phyloP scores from a whole-genome alignment of 2,329 filamentous ascomycete genomes.

The Malbranchea zuffiana region DNA sequence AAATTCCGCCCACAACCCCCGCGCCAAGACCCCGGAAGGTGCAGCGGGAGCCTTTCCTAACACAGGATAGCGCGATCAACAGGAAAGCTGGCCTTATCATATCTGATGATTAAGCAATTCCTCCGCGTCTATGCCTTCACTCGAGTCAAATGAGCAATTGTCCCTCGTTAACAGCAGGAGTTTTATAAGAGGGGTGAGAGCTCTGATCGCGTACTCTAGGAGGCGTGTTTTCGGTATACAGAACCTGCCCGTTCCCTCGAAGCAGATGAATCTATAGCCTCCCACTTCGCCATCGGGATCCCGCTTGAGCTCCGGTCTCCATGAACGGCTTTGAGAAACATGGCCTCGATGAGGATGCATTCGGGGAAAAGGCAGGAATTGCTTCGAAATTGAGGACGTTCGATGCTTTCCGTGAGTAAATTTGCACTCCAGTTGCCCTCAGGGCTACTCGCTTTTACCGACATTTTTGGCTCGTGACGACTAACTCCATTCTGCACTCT shows the following conservation, averaged over 20 bases:
- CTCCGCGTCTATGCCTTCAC: not conserved
- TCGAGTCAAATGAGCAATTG: too few species aligned
- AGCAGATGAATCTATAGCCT: not conserved
- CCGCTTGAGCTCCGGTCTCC: slow-evolving; percentile 15
- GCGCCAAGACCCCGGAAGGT: too few species aligned
- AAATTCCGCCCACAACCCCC: too few species aligned
- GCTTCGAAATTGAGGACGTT: slow-evolving; percentile 61
- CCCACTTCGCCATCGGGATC: not conserved
- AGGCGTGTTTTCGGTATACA: slow-evolving; percentile 13
- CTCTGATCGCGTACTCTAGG: too few species aligned
- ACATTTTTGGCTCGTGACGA: not conserved
- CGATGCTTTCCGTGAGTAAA: slow-evolving; percentile 80
- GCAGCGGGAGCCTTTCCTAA: not conserved
- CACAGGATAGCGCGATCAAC: not conserved
- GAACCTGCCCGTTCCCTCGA: slow-evolving; percentile 2
- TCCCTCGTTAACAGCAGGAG: too few species aligned
- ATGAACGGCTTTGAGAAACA: slow-evolving; percentile 74
- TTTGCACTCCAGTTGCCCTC: not conserved
- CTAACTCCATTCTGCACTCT: not conserved
- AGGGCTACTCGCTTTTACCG: not conserved
- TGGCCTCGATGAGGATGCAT: slow-evolving; percentile 64
- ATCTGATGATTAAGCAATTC: slow-evolving; percentile 10
- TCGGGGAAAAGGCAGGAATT: slow-evolving; percentile 57
- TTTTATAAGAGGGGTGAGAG: too few species aligned
- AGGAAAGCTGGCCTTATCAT: slow-evolving; percentile 11